A percentile compares a stretch with the other conserved stretches of the same genome.
These are phyloP conservation scores for Penicillium sp. DNA, from an alignment of 2,329 filamentous ascomycete genomes.

Conservation along the genomic window DNA sequence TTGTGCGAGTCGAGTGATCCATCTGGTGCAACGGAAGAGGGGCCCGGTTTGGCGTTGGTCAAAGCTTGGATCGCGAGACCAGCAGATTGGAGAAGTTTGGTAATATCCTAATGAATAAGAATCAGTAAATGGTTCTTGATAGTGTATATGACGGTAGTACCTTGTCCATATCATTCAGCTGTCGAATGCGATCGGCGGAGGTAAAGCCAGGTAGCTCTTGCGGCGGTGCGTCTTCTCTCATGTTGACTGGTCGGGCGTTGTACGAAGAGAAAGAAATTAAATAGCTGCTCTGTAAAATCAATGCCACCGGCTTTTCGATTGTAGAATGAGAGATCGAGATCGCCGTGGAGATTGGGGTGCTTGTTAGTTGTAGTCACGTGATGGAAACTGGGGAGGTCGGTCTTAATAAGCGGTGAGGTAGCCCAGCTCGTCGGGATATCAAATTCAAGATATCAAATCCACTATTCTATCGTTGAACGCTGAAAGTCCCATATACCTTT, in stretches of 20 bases:
- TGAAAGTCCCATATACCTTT: not conserved
- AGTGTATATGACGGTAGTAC: constrained; percentile 38
- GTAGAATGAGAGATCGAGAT: not conserved
- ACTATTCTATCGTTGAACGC: constrained; percentile 10
- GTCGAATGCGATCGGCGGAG: constrained; percentile 73
- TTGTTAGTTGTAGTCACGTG: constrained; percentile 14
- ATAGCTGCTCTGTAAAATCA: not conserved
- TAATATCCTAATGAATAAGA: constrained; percentile 45
- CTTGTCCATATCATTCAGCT: constrained; percentile 76
- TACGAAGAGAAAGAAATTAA: not conserved
- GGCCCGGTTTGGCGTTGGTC: constrained; percentile 49
- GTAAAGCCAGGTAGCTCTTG: constrained; percentile 54
- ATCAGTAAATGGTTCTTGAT: not conserved
- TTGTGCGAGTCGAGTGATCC: constrained; percentile 57
- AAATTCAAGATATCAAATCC: constrained; percentile 21
- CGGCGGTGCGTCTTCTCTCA: constrained; percentile 25
- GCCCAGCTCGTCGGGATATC: constrained; percentile 22
- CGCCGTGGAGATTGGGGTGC: not conserved
- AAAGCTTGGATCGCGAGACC: constrained; percentile 65
- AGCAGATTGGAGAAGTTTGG: constrained; percentile 58
- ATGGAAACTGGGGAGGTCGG: constrained; percentile 9
- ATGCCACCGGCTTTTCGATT: no score
- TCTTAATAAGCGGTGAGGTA: constrained; percentile 17
- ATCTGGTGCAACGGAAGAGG: constrained; percentile 31
- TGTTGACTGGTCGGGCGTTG: constrained; percentile 7